Conservation (phyloP, 164 flowering plant genomes). For the Tetrastigma voinierianum region DNA sequence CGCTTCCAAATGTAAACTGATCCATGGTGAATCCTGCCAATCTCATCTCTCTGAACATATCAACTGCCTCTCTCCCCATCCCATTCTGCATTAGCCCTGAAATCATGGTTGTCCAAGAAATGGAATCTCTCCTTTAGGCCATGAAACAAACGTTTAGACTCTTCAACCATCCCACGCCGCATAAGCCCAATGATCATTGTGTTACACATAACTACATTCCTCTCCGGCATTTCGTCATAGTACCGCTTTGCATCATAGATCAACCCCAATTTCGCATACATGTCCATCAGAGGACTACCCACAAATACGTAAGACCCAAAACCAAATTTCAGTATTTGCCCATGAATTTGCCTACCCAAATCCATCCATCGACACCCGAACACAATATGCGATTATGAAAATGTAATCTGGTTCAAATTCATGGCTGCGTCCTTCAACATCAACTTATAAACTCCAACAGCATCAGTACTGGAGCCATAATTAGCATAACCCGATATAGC, state of each 20-base stretch:
- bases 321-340: conserved; percentile 52
- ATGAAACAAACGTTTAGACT: conserved; percentile 38
- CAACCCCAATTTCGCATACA: conserved; percentile 51
- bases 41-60: conserved; percentile 59
- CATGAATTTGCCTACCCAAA: conserved; percentile 61
- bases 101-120: conserved; percentile 85
- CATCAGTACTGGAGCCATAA: conserved; percentile 24
- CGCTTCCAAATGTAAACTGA: conserved; percentile 80
- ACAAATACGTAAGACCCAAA: conserved; percentile 47
- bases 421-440: conserved; percentile 40
- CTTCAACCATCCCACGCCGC: conserved; percentile 46
- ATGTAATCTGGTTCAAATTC: conserved; percentile 49
- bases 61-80: conserved; percentile 50
- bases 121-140: conserved; percentile 54
- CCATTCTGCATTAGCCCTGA: conserved; percentile 71
- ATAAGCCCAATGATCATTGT: conserved; percentile 52
- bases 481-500: conserved; percentile 47
- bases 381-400: conserved; percentile 46
- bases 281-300: conserved; percentile 53
- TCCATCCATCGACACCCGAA: conserved; percentile 26
- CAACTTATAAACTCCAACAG: conserved; percentile 38
- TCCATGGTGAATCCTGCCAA: conserved; percentile 50
- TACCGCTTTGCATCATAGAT: conserved; percentile 43
- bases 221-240: conserved; percentile 41
- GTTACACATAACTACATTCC: conserved; percentile 52